Evolutionary conservation across 805 yeast genomes (phyloP), one percentile per base, ranked within the genome.

Genomic region (Candida peoriensis): DNA sequence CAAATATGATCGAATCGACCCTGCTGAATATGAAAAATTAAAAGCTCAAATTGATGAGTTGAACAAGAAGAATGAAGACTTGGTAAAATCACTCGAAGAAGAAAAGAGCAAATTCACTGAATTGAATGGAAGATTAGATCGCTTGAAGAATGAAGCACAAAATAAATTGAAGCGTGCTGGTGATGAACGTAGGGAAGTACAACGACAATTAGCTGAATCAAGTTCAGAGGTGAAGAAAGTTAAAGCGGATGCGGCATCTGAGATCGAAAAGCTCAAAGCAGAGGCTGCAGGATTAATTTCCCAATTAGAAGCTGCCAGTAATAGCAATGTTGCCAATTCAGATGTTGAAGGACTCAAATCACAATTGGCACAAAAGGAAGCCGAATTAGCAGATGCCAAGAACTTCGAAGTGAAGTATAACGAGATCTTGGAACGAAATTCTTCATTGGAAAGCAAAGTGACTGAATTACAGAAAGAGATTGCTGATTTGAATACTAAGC

Each of bases 1-100:
- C 36, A 69, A 63, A 34, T 64, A 63, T 39, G 69, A 68, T 30
- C 65, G 70, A 13, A 53, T 70, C 34, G 76, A 70, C 49, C 74
- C 76, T 6, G 64, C 52, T 5, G 74, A 70, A 39, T 56, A 64
- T 38, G 56, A 58, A n/a, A 49, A 47, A 11, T 47, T 68, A 37
- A 61, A 62, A 43, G 55, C 44, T 9, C 49, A 60, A 34, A 38
- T 44, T 13, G 56, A 45, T 20, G 57, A 55, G 13, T 38, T 61
- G 38, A 46, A 38, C 21, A 39, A 32, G 9, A 42, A 43, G 19
- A 39, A 41, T 13, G 55, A 45, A 20, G 56, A 54, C 28, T 51
- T 53, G 26, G 28, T 43, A 22, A 30, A 39, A 34, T 31, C 28
- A 8, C 30, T 46, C 6, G 54, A 46, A 28, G 41, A 38, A 9